These are phyloP conservation scores for Metschnikowia peoriensis DNA, from an alignment of 805 yeast genomes.

Conservation along the genomic window DNA sequence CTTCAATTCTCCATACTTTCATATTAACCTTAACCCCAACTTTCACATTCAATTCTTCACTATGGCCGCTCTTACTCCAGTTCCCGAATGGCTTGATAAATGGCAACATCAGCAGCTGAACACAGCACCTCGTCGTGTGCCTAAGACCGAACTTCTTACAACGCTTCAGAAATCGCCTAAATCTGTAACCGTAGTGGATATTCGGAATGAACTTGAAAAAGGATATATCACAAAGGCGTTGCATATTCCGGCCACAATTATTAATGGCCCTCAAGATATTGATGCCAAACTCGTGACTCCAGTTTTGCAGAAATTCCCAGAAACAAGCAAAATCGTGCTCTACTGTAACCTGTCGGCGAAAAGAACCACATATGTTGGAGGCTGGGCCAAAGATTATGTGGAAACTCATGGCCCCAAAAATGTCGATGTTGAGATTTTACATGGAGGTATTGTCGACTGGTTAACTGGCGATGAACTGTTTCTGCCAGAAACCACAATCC, in stretches of 20 bases:
- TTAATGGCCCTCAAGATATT: slow-evolving; percentile 18
- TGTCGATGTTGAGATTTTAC: slow-evolving; percentile 20
- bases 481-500: slow-evolving; percentile 10
- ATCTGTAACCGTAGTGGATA: slow-evolving; percentile 19
- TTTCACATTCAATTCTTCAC: not conserved
- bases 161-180: slow-evolving; percentile 12
- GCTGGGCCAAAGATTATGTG: slow-evolving; percentile 24
- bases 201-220: slow-evolving; percentile 19
- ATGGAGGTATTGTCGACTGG: slow-evolving; percentile 26
- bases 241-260: slow-evolving; percentile 21
- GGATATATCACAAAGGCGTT: slow-evolving; percentile 18
- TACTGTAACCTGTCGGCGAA: slow-evolving; percentile 24
- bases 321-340: slow-evolving; percentile 16
- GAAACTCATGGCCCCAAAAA: slow-evolving; percentile 12
- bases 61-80: slow-evolving; percentile 1
- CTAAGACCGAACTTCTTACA: slow-evolving; percentile 16
- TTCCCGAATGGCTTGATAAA: slow-evolving; percentile 16
- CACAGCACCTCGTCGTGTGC: slow-evolving; percentile 11
- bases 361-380: slow-evolving; percentile 22
- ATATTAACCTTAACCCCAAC: not conserved
- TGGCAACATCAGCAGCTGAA: slow-evolving; percentile 12
- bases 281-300: slow-evolving; percentile 15
- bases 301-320: slow-evolving; percentile 11
- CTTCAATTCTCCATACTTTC: too few species aligned
- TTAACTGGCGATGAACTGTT: slow-evolving; percentile 13